Conservation (phyloP, 75 land plant genomes). For the Pinus tabuliformis region DNA sequence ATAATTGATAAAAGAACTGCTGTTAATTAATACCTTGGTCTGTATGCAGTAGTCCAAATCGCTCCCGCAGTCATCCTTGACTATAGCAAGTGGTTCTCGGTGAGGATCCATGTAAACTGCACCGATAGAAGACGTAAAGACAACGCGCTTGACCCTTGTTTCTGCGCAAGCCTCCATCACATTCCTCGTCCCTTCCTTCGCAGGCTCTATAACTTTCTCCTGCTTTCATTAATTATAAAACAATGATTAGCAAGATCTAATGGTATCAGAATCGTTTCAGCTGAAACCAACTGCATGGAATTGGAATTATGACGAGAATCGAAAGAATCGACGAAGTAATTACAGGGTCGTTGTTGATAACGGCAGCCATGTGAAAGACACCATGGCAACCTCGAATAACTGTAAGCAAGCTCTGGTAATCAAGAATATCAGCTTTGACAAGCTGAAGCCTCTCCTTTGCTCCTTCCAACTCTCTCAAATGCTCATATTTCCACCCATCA, state of each 20-base stretch:
- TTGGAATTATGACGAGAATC: too few relatives aligned
- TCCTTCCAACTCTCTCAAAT: conserved; percentile 9
- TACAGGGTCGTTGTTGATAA: conserved; percentile 9
- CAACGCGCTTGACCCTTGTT: conserved; percentile 30
- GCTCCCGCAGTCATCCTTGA: conserved; percentile 49
- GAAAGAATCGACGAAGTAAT: neutral
- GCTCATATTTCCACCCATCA: conserved; percentile 1
- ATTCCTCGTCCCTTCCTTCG: conserved; percentile 38
- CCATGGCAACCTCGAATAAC: conserved; percentile 13
- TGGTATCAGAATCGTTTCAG: too few relatives aligned
- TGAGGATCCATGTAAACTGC: conserved; percentile 37
- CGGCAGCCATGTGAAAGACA: conserved; percentile 10
- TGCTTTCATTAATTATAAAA: neutral
- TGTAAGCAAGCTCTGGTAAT: neutral
- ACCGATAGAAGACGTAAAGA: conserved; percentile 49
- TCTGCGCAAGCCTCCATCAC: conserved; percentile 29
- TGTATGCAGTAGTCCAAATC: conserved; percentile 39
- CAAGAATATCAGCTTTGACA: conserved; percentile 14
- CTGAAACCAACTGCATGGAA: too few relatives aligned
- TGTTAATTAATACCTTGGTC: conserved; percentile 20
- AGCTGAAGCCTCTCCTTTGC: conserved; percentile 14
- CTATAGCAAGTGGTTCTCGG: conserved; percentile 8
- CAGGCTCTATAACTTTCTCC: conserved; percentile 27
- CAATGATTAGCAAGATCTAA: too few relatives aligned
- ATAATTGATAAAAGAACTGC: neutral